Evolutionary conservation across 345 rosid species (phyloP), one percentile per base, ranked within the genome.

Genomic region (Linum tenue): DNA sequence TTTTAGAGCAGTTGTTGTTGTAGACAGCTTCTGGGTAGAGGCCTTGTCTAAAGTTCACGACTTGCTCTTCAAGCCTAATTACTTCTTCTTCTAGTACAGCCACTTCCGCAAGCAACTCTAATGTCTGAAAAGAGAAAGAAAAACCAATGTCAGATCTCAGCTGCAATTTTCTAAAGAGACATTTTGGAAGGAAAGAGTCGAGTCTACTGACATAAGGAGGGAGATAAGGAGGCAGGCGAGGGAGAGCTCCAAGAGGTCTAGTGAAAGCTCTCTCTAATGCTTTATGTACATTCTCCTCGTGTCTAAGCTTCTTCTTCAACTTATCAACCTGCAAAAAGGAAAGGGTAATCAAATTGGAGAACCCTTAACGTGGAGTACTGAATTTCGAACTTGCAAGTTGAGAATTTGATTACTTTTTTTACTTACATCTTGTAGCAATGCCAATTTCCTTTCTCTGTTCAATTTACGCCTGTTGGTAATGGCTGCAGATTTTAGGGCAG

Each of bases 51-150:
- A 77, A 83, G 75, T 84, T 82, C 67, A 90, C 90, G 35, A 86
- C 81, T 68, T 77, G 82, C 71, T 90, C 97, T 76, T 92, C 98
- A 5, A 92, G 87, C 73, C 96, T 78, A 48, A 79, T 85, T 63
- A 86, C 76, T 69, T 92, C 98, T 78, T 92, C 98, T 72, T 92
- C 98, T 69, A 90, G 43, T 43, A 92, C 95, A 56, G 98, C 98
- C 56, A 92, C 97, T 79, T 92, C 98, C 6, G 97, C 98, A 17
- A 92, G 84, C 66, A 92, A 87, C 82, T 88, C 89, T 70, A 85
- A 74, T 5, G 85, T 83, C 97, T 92, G 73, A 11, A 77, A 75
- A 67, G 11, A 48, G 62, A 75, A 58, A 50, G 15, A 66, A 43
- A 75, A 72, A 17, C 16, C 51, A 67, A 48, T 66, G 53, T 74